Base-by-base conservation (phyloP, 2,329 filamentous ascomycete genomes). In the Arthroderma sp. region DNA sequence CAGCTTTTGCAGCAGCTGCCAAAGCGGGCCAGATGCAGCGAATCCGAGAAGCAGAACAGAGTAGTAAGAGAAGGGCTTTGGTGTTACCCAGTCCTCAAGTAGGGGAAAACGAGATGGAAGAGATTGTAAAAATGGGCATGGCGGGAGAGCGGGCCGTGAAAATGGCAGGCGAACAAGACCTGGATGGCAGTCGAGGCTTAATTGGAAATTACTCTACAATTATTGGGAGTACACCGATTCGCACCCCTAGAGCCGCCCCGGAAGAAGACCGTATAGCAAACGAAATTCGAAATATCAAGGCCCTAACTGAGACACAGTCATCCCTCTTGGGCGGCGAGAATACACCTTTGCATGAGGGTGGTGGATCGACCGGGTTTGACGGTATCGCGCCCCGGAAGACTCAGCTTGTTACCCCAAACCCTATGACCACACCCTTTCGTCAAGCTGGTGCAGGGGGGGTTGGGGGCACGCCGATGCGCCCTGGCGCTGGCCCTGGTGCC, bases 111-210 rank as follows among this genome's bases (percentile, higher is more conserved):
- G 91, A 98, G 65, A 71, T 98, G 48, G 91, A 98, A 59, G 88
- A 95, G 53, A 96, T 98, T 57, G 86, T 98, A 52, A 98, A 98
- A 70, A 94, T 96, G 87, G 89, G 91, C 38, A 84, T 94, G 75
- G 78, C 87, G 48, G 91, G 89, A 33, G 87, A 95, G 58, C 80
- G 82, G 42, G 91, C 91, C 37, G 87, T 80, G 56, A 69, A 74
- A 50, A 71, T 84, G 60, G 86, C 85, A 4, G 77, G 77, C 38
- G 78, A 80, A 43, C 83, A 84, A 60, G 86, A 94, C 48, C 93
- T 88, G 51, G 79, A 86, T 58, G 79, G 85, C 43, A 94, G 88
- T 0, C 78, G 83, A 52, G 87, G 88, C 4, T 71, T 98, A 38
- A 76, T 96, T 47, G 86, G 86, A 52, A 85, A 87, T 54, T 98